A percentile compares a stretch with the other conserved stretches of the same genome.
Evolutionary conservation across 768 basidiomycete genomes (phyloP).

Genomic region (Polyporus arcularius): DNA sequence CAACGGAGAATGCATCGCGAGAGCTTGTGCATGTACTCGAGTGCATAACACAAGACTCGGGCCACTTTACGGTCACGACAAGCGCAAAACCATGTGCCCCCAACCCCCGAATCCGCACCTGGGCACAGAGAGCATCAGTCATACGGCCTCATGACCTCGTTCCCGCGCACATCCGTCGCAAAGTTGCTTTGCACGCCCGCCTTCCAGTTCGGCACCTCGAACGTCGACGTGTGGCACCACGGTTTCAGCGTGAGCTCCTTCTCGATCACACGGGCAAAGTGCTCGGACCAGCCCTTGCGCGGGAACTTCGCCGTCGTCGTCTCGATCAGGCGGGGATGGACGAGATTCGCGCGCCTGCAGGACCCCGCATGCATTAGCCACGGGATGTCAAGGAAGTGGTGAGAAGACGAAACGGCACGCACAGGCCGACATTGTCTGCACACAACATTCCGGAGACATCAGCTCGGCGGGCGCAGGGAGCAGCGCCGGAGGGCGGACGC

Average conservation of each 20-base stretch:
- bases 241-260: constrained; percentile 47
- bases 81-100: too few relatives aligned
- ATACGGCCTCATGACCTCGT: constrained; percentile 43
- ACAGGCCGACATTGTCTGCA: constrained; percentile 48
- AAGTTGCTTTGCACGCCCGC: constrained; percentile 47
- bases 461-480: background rate
- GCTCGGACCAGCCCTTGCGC: constrained; percentile 46
- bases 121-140: constrained; percentile 27
- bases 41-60: too few relatives aligned
- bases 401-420: constrained; percentile 16
- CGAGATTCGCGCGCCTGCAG: constrained; percentile 42
- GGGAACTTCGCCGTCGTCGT: constrained; percentile 43
- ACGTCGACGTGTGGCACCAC: constrained; percentile 52
- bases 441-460: constrained; percentile 5
- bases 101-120: background rate
- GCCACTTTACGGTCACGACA: too few relatives aligned
- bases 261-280: constrained; percentile 45
- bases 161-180: constrained; percentile 47
- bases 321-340: constrained; percentile 43
- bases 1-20: too few relatives aligned
- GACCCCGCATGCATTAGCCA: background rate
- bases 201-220: constrained; percentile 48
- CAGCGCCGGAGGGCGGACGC: constrained; percentile 9
- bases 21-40: too few relatives aligned
- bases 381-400: background rate